Evolutionary conservation across 495 filamentous ascomycete genomes (phyloP).

Genomic region (Hyaloscypha finlandica): DNA sequence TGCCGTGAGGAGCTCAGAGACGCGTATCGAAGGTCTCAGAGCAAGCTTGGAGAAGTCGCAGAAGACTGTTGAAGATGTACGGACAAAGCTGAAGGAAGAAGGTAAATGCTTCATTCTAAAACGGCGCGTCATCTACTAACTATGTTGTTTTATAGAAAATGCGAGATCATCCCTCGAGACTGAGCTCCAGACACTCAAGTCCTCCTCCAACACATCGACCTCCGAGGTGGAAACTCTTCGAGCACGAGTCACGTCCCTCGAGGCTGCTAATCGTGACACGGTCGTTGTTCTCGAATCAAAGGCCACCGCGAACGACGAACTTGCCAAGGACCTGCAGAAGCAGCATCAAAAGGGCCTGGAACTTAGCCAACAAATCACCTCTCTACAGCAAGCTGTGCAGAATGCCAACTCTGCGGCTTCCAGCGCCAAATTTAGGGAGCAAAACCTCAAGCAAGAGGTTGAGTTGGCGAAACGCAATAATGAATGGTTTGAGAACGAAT

Average conservation of each 20-base stretch:
- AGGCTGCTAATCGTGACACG: slow-evolving; percentile 89
- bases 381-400: slow-evolving; percentile 79
- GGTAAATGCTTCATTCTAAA: slow-evolving; percentile 51
- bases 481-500: slow-evolving; percentile 87
- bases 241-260: slow-evolving; percentile 78
- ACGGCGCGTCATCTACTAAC: slow-evolving; percentile 13
- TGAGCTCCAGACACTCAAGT: slow-evolving; percentile 78
- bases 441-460: slow-evolving; percentile 84
- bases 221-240: slow-evolving; percentile 77
- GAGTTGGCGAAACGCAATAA: slow-evolving; percentile 83
- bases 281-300: slow-evolving; percentile 87
- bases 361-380: slow-evolving; percentile 75
- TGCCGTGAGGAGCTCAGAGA: slow-evolving; percentile 76
- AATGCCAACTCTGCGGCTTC: slow-evolving; percentile 73
- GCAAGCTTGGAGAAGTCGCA: slow-evolving; percentile 76
- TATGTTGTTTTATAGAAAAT: slow-evolving; percentile 53
- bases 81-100: slow-evolving; percentile 76
- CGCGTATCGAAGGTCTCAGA: slow-evolving; percentile 78
- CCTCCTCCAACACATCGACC: slow-evolving; percentile 70
- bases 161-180: slow-evolving; percentile 67
- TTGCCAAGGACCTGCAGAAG: slow-evolving; percentile 81
- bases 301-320: slow-evolving; percentile 77
- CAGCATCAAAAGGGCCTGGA: slow-evolving; percentile 87
- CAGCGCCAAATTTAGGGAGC: slow-evolving; percentile 82
- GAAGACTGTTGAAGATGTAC: slow-evolving; percentile 74